Conservation (phyloP, 176 grass and related monocot genomes). For the Saccharum officinarum region DNA sequence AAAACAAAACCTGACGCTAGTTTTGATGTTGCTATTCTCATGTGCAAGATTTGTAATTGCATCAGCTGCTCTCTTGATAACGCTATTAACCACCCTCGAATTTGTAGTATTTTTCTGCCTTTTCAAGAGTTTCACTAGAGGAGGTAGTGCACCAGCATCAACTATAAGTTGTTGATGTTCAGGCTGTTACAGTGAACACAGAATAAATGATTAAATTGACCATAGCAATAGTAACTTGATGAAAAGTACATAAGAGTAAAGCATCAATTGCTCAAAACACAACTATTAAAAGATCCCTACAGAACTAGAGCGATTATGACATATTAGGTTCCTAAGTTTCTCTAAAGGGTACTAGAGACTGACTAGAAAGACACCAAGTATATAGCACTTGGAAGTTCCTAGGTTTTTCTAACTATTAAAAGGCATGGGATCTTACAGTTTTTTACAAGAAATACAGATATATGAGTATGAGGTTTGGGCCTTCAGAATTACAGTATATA, state of each 20-base stretch:
- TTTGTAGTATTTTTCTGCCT: constrained; percentile 70
- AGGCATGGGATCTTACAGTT: not conserved
- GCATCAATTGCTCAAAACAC: constrained; percentile 4
- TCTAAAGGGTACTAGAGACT: not conserved
- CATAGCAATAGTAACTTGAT: constrained; percentile 10
- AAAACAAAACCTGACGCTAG: constrained; percentile 73
- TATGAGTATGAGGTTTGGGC: not conserved
- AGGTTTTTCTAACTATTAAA: not conserved
- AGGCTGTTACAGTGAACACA: constrained; percentile 64
- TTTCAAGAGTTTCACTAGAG: constrained; percentile 82
- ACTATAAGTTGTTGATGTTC: constrained; percentile 99
- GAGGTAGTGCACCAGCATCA: constrained; percentile 92
- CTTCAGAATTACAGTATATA: not conserved
- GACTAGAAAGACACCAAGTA: not conserved
- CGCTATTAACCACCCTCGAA: constrained; percentile 79
- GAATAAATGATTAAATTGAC: constrained; percentile 21
- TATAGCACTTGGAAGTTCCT: not conserved
- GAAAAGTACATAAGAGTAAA: not conserved
- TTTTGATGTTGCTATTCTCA: constrained; percentile 99
- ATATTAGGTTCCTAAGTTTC: not conserved
- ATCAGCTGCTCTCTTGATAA: constrained; percentile 98
- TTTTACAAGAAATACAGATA: not conserved
- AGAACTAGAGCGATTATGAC: not conserved
- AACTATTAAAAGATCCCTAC: not conserved
- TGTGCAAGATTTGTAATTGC: constrained; percentile 99